phyloP scores from a whole-genome alignment of 2,329 filamentous ascomycete species.

The Pseudocercospora crystallina region DNA sequence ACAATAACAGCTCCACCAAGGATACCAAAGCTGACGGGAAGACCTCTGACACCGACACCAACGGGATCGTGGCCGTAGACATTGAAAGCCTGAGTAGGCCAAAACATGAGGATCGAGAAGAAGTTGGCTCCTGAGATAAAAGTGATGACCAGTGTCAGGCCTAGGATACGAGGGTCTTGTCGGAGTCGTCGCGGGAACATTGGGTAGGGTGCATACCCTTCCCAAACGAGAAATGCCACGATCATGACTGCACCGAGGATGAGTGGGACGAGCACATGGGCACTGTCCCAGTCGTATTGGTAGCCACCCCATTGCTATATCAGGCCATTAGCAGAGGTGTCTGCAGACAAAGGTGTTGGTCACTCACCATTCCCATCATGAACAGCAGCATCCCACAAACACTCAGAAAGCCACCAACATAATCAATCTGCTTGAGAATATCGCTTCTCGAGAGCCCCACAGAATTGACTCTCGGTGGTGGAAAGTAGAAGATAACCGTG shows the following conservation, averaged over 20 bases:
- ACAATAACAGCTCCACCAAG: constrained; percentile 61
- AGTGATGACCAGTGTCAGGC: constrained; percentile 40
- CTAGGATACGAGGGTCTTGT: constrained; percentile 34
- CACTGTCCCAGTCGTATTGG: constrained; percentile 34
- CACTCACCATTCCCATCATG: constrained; percentile 42
- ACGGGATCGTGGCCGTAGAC: constrained; percentile 57
- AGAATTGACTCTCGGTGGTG: constrained; percentile 50
- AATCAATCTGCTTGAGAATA: constrained; percentile 50
- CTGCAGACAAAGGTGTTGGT: too few species aligned
- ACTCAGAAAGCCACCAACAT: constrained; percentile 52
- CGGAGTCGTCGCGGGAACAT: constrained; percentile 32
- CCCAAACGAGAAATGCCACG: constrained; percentile 36
- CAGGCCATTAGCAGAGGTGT: too few species aligned
- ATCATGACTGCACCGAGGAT: constrained; percentile 34
- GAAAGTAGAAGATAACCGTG: constrained; percentile 54
- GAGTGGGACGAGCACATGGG: constrained; percentile 35
- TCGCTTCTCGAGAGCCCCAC: constrained; percentile 41
- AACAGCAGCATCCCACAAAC: constrained; percentile 53
- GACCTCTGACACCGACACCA: constrained; percentile 62
- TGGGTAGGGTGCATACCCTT: constrained; percentile 25
- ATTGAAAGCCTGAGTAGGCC: constrained; percentile 39
- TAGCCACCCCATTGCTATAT: constrained; percentile 25
- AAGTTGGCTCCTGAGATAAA: constrained; percentile 41
- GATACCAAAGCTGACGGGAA: constrained; percentile 65
- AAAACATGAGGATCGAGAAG: constrained; percentile 38